phyloP scores from a whole-genome alignment of 768 basidiomycete genomes.

The Serendipita sp. region DNA sequence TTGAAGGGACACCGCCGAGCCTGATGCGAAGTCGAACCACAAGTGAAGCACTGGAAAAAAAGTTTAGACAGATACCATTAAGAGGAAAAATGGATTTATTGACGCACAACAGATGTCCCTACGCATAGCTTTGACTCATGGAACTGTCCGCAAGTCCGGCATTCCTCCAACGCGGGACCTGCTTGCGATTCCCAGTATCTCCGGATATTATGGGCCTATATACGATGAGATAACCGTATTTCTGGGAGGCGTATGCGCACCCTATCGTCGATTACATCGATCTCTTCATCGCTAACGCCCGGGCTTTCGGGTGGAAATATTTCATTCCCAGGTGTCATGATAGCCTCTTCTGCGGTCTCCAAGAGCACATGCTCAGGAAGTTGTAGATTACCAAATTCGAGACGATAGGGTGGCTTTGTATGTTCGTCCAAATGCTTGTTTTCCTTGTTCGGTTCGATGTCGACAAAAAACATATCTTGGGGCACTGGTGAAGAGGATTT shows the following conservation, averaged over 20 bases:
- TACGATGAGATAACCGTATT: background rate
- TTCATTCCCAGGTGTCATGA: background rate
- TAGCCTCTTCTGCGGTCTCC: background rate
- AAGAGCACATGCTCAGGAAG: slow-evolving; percentile 1
- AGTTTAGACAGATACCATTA: background rate
- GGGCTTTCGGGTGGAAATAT: background rate
- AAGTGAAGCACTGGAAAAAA: background rate
- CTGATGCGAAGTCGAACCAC: background rate
- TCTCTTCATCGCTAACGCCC: background rate
- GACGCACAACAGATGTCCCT: background rate
- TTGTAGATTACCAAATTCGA: background rate
- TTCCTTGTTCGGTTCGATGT: background rate
- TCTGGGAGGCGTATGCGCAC: background rate
- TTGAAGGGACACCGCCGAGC: background rate
- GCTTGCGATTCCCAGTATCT: background rate
- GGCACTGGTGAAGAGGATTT: background rate
- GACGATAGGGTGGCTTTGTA: background rate
- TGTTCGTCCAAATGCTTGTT: background rate
- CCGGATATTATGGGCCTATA: background rate
- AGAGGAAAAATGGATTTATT: background rate
- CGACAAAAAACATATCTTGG: background rate
- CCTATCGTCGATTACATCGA: background rate
- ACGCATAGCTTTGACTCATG: background rate
- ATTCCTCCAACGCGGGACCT: background rate
- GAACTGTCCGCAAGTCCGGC: background rate